Evolutionary conservation across 2,329 filamentous ascomycete species (phyloP).

Genomic region (Aspergillus arachidicola): DNA sequence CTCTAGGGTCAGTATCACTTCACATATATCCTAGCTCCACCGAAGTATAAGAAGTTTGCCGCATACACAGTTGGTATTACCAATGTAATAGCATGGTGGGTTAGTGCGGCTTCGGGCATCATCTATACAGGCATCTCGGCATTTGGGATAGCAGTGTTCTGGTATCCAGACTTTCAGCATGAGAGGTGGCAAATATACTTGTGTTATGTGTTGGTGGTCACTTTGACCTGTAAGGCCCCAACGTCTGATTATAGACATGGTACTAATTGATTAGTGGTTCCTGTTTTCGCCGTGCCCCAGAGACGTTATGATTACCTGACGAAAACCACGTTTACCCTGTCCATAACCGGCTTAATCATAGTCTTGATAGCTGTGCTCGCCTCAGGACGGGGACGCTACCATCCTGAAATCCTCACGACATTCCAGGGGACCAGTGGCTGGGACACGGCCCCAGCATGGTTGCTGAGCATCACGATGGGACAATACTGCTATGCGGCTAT

Average conservation of each 20-base stretch:
- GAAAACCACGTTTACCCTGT: not conserved
- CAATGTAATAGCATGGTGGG: constrained; percentile 26
- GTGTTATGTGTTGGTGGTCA: constrained; percentile 21
- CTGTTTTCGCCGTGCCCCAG: constrained; percentile 7
- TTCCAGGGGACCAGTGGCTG: constrained; percentile 29
- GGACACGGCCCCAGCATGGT: constrained; percentile 24
- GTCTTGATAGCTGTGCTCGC: constrained; percentile 1
- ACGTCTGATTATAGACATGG: not conserved
- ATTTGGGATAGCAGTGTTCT: constrained; percentile 19
- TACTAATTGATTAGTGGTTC: constrained; percentile 6
- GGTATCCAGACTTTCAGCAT: constrained; percentile 14
- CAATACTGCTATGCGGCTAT: constrained; percentile 30
- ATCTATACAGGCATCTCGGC: constrained; percentile 20
- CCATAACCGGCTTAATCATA: constrained; percentile 1
- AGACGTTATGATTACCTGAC: not conserved
- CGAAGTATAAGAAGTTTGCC: constrained; percentile 12
- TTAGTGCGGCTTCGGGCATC: constrained; percentile 21
- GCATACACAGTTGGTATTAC: constrained; percentile 31
- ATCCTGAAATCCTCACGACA: constrained; percentile 10
- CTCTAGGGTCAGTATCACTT: constrained; percentile 35
- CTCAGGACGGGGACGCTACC: constrained; percentile 1
- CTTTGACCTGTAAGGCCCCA: constrained; percentile 5
- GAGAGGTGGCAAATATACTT: constrained; percentile 28
- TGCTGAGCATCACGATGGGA: constrained; percentile 27
- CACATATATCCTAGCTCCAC: constrained; percentile 27